Percentiles rank a stretch among this genome's conserved stretches.
phyloP scores from a whole-genome alignment of 352 stramenopile genomes.

The Pythium aphanidermatum region DNA sequence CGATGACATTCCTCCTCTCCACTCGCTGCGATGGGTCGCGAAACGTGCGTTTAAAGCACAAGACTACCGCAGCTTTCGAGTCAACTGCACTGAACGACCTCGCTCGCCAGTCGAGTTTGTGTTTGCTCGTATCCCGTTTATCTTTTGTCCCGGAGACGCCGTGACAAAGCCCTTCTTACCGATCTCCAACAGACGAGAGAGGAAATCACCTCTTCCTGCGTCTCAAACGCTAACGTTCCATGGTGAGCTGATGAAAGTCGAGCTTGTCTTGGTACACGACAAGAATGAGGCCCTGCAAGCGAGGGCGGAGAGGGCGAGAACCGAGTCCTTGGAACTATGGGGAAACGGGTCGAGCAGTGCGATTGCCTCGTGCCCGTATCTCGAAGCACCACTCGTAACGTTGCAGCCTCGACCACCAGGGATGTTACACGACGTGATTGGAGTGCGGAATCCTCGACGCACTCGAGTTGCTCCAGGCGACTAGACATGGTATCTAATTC shows the following conservation, averaged over 20 bases:
- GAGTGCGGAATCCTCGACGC: background rate
- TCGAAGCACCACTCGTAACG: slow-evolving; percentile 13
- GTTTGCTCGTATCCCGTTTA: slow-evolving; percentile 13
- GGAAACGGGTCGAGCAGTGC: background rate
- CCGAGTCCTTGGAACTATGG: slow-evolving; percentile 6
- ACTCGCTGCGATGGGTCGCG: slow-evolving; percentile 1
- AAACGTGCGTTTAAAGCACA: slow-evolving; percentile 9
- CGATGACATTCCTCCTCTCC: slow-evolving; percentile 13
- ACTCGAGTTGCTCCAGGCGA: background rate
- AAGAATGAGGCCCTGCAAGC: slow-evolving; percentile 4
- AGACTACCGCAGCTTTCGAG: slow-evolving; percentile 13
- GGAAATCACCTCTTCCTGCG: no score
- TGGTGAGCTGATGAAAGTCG: slow-evolving; percentile 11
- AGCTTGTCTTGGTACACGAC: slow-evolving; percentile 2
- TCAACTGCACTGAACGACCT: slow-evolving; percentile 8
- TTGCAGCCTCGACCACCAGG: background rate
- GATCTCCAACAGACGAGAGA: no score
- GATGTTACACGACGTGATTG: slow-evolving; percentile 5
- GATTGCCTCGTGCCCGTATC: slow-evolving; percentile 9
- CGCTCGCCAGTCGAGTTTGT: slow-evolving; percentile 14
- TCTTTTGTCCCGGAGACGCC: slow-evolving; percentile 12
- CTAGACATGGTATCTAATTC: no score
- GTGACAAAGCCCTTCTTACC: slow-evolving; percentile 1
- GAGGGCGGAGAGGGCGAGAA: background rate
- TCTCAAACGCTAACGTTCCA: slow-evolving; percentile 4